A percentile compares a stretch with the other conserved stretches of the same genome.
Conservation (phyloP, 116 monocot species). For the Zostera marina region DNA sequence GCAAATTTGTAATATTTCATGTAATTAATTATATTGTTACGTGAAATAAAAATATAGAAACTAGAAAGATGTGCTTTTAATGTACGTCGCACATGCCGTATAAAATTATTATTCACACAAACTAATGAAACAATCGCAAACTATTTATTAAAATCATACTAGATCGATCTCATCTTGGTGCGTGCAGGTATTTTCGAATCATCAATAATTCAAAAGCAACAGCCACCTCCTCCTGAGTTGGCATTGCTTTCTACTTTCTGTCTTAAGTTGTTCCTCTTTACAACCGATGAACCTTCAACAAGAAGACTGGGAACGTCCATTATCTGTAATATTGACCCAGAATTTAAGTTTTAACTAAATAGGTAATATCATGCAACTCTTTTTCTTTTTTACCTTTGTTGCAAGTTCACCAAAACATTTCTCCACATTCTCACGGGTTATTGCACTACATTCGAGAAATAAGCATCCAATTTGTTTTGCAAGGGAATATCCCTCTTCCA, state of each 20-base stretch:
- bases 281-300: constrained; percentile 59
- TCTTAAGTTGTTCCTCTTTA: constrained; percentile 50
- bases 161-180: not conserved
- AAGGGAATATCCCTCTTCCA: constrained; percentile 14
- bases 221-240: constrained; percentile 17
- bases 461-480: constrained; percentile 14
- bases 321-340: constrained; percentile 27
- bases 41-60: too few relatives aligned
- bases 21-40: too few relatives aligned
- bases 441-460: constrained; percentile 23
- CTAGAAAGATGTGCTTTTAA: too few relatives aligned
- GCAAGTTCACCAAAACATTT: constrained; percentile 22
- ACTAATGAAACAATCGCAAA: too few relatives aligned
- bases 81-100: too few relatives aligned
- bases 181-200: not conserved
- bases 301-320: constrained; percentile 75
- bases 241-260: constrained; percentile 47
- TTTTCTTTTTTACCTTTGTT: constrained; percentile 7
- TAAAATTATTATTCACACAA: too few relatives aligned
- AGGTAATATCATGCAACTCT: not conserved
- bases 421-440: constrained; percentile 18
- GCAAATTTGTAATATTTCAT: too few relatives aligned
- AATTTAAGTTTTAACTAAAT: not conserved
- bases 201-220: constrained; percentile 26
- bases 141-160: not conserved